These are phyloP conservation scores for Aspergillus kassunensis DNA, from an alignment of 495 filamentous ascomycete species.

Conservation along the genomic window DNA sequence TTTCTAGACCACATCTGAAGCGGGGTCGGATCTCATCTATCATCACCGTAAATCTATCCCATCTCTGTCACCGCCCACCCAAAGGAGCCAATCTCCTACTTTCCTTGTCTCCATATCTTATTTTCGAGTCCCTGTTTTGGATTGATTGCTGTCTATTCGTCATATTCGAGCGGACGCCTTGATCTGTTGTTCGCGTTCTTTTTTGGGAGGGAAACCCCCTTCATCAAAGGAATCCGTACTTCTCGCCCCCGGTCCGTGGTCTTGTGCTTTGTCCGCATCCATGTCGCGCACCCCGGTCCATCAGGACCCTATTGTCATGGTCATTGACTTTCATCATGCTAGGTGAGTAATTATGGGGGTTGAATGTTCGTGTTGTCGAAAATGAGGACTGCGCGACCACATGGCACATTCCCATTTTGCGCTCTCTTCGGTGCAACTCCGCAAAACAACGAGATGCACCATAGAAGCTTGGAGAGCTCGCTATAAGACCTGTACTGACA, in stretches of 20 bases:
- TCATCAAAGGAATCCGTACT: conserved; percentile 11
- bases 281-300: conserved; percentile 32
- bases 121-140: not conserved
- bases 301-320: conserved; percentile 64
- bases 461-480: not conserved
- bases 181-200: conserved; percentile 21
- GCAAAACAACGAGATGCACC: not conserved
- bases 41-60: conserved; percentile 6
- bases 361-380: not conserved
- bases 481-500: not conserved
- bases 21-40: not conserved
- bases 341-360: conserved; percentile 44
- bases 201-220: conserved; percentile 6
- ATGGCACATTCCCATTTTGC: not conserved
- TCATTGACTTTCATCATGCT: conserved; percentile 97
- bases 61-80: conserved; percentile 25
- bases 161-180: conserved; percentile 17
- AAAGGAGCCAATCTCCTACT: conserved; percentile 9
- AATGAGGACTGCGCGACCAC: not conserved
- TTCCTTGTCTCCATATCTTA: not conserved
- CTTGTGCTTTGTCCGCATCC: conserved; percentile 13
- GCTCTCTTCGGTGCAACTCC: conserved; percentile 3
- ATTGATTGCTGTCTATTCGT: not conserved
- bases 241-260: not conserved
- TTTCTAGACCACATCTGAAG: not conserved